Base-by-base conservation (phyloP, 1,284 basidiomycete genomes). In the Heterobasidion irregulare region DNA sequence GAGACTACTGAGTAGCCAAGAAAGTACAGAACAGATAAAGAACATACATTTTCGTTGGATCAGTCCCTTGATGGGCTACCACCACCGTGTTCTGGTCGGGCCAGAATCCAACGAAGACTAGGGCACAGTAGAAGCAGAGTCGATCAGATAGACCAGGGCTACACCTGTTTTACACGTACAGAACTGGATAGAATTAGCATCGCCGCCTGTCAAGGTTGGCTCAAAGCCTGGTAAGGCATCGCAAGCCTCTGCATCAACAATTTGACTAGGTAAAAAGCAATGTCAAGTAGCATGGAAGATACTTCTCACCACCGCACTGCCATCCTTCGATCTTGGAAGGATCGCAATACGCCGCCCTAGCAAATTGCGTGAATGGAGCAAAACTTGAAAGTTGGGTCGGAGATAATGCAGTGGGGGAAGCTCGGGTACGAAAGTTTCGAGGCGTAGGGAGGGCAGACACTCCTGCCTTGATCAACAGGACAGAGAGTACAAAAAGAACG, bases 341-440 rank as follows among this genome's bases (percentile, higher is more conserved):
- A 5, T 66, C 45, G 58, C 79, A 81, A 62, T 81, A 82, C 15
- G 78, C 77, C 41, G 78, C 77, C 47, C 77, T 68, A 32, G 80
- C 77, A 60, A 80, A 76, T 63, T 79, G 68, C 0, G 74, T 71
- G 58, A 74, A 80, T 4, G 77, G 75, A 19, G 67, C 66, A 46
- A 77, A 71, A 9, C 59, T 64, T 9, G 67, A 54, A 36, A 80
- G 65, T 58, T 76, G 65, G 1, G 56, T 53, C 0, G 68, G 10
- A 5, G 73, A 66, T 34, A 80, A 63, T 8, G 65, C 58, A 10
- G 68, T 69, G 53, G 73, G 62, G 8, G 57, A 54, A 10, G 57
- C 32, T 9, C 53, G 53, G 43, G 32, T 8, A 26, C 6, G n/a
- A 38, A 41, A 15, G 7, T 15, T 16, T 7, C 15, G 34, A 16